Conservation (phyloP, 2,329 filamentous ascomycete genomes). For the Xenosphaeropsis pyriputrescens region DNA sequence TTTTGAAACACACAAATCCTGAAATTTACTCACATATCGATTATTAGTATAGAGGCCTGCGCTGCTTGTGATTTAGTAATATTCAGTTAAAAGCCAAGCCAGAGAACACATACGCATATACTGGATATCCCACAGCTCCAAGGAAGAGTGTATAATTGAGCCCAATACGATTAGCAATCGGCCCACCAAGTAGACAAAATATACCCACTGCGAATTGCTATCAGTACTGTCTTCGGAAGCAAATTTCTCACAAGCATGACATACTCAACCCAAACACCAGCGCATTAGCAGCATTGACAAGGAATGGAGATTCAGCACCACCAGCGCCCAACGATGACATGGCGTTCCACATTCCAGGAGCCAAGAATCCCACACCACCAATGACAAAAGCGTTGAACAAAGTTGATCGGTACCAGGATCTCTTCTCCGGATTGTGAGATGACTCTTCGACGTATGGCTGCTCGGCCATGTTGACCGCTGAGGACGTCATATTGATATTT, state of each 20-base stretch:
- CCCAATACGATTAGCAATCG: slow-evolving; percentile 44
- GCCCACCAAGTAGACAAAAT: slow-evolving; percentile 40
- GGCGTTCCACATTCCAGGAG: slow-evolving; percentile 57
- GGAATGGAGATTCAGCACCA: slow-evolving; percentile 22
- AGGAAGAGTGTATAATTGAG: slow-evolving; percentile 59
- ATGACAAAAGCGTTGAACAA: slow-evolving; percentile 61
- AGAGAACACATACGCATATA: slow-evolving; percentile 38
- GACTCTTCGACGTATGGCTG: too few species aligned
- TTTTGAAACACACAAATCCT: too few species aligned
- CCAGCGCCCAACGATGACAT: slow-evolving; percentile 44
- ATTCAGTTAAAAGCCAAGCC: too few species aligned
- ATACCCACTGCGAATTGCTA: slow-evolving; percentile 23
- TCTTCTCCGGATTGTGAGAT: slow-evolving; percentile 14
- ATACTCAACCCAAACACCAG: slow-evolving; percentile 44
- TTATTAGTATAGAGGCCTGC: slow-evolving; percentile 56
- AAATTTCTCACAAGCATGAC: slow-evolving; percentile 13
- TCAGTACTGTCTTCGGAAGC: neutral
- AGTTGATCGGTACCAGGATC: slow-evolving; percentile 51
- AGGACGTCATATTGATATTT: too few species aligned
- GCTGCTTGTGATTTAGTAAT: too few species aligned
- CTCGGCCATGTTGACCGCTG: too few species aligned
- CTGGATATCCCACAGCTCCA: slow-evolving; percentile 57
- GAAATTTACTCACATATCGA: slow-evolving; percentile 26
- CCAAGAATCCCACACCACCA: slow-evolving; percentile 55
- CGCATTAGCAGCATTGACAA: slow-evolving; percentile 28